phyloP scores from a whole-genome alignment of 1,284 basidiomycete species.

The Calocybe gambosa region DNA sequence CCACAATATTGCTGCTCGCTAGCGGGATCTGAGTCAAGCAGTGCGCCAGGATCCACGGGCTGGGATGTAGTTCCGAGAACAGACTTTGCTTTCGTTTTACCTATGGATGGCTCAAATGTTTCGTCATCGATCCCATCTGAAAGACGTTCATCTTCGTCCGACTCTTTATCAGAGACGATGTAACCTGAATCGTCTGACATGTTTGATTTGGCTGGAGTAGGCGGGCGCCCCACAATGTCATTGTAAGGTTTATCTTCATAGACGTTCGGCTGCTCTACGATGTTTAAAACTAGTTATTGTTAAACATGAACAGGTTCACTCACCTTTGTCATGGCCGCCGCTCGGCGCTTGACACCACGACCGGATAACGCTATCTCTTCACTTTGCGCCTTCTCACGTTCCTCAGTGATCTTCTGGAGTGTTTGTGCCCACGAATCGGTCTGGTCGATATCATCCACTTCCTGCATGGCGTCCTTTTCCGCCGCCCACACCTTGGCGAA shows the following conservation, averaged over 20 bases:
- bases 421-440: conserved; percentile 76
- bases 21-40: conserved; percentile 1
- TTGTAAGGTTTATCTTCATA: conserved; percentile 23
- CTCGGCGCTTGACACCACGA: conserved; percentile 65
- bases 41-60: not conserved
- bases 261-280: conserved; percentile 17
- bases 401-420: conserved; percentile 56
- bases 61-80: not conserved
- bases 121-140: conserved; percentile 14
- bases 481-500: conserved; percentile 89
- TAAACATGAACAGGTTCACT: not conserved
- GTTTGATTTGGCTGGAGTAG: conserved; percentile 8
- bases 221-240: conserved; percentile 21
- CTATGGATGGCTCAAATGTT: conserved; percentile 13
- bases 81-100: conserved; percentile 6
- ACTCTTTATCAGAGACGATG: conserved; percentile 26
- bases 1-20: conserved; percentile 39
- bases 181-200: conserved; percentile 32
- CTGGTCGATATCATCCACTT: conserved; percentile 56
- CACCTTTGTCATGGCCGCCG: conserved; percentile 57
- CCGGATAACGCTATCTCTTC: conserved; percentile 50
- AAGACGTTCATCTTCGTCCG: conserved; percentile 15
- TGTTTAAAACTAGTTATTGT: too few species aligned
- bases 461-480: conserved; percentile 62
- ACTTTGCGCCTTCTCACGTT: conserved; percentile 38